phyloP scores from a whole-genome alignment of 2,329 filamentous ascomycete species.

The Geosmithia morbida region DNA sequence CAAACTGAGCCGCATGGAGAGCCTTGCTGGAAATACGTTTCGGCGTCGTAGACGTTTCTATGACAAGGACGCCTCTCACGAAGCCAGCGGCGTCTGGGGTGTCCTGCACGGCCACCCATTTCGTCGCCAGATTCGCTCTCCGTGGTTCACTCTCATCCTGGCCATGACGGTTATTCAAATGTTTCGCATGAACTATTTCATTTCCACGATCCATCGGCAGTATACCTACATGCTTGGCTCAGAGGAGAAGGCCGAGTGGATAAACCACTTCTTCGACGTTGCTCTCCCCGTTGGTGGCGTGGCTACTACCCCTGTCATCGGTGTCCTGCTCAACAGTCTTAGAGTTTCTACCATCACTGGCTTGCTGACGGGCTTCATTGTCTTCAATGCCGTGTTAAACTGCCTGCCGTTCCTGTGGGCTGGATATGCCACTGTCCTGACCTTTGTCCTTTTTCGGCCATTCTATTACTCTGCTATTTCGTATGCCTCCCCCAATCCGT shows the following conservation, averaged over 20 bases:
- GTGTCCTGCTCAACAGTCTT: slow-evolving; percentile 50
- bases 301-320: slow-evolving; percentile 57
- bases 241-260: slow-evolving; percentile 16
- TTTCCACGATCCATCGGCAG: slow-evolving; percentile 55
- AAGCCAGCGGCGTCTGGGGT: slow-evolving; percentile 54
- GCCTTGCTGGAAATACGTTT: slow-evolving; percentile 42
- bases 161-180: slow-evolving; percentile 46
- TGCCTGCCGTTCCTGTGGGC: slow-evolving; percentile 47
- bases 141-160: slow-evolving; percentile 60
- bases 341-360: slow-evolving; percentile 45
- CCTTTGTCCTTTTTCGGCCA: slow-evolving; percentile 60
- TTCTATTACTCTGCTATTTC: slow-evolving; percentile 67
- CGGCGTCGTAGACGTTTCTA: slow-evolving; percentile 39
- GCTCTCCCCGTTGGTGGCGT: slow-evolving; percentile 55
- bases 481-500: slow-evolving; percentile 12
- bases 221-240: slow-evolving; percentile 53
- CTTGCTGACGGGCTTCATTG: slow-evolving; percentile 43
- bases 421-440: slow-evolving; percentile 50
- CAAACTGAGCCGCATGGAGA: slow-evolving; percentile 47
- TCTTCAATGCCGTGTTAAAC: slow-evolving; percentile 44
- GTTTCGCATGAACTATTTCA: slow-evolving; percentile 56
- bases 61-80: slow-evolving; percentile 42
- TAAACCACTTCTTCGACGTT: slow-evolving; percentile 28
- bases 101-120: slow-evolving; percentile 53
- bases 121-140: slow-evolving; percentile 47